A percentile compares a stretch with the other conserved stretches of the same genome.
Evolutionary conservation across 176 grass and related monocot genomes (phyloP).

Genomic region (Aegilops umbellulata): DNA sequence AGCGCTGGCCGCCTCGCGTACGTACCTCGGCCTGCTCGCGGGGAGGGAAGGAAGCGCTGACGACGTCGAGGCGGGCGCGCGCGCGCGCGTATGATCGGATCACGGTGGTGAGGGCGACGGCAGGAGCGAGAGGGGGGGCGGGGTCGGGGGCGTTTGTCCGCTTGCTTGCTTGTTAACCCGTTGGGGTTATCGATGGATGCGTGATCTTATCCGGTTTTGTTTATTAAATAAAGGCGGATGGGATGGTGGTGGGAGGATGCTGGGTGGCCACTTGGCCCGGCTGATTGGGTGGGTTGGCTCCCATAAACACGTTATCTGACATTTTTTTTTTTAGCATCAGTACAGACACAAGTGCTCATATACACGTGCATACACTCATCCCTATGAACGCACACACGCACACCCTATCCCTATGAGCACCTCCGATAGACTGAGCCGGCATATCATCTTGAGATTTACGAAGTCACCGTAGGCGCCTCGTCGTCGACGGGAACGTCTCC

Average conservation of each 20-base stretch:
- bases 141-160: not conserved
- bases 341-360: no score
- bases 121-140: not conserved
- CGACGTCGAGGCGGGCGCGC: no score
- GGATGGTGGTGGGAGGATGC: not conserved
- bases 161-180: constrained; percentile 23
- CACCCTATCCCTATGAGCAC: no score
- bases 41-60: not conserved
- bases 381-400: no score
- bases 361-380: no score
- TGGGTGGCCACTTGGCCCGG: constrained; percentile 7
- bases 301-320: not conserved
- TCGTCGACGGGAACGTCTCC: no score
- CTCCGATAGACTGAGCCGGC: no score
- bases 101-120: constrained; percentile 20
- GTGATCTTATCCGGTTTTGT: constrained; percentile 46
- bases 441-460: no score
- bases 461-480: no score
- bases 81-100: constrained; percentile 12
- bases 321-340: no score
- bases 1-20: not conserved
- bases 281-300: not conserved
- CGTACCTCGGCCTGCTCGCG: not conserved
- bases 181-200: not conserved
- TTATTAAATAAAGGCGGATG: not conserved